Evolutionary conservation across 2,329 filamentous ascomycete species (phyloP), one percentile per base, ranked within the genome.

Genomic region (Colletotrichum orbiculare): DNA sequence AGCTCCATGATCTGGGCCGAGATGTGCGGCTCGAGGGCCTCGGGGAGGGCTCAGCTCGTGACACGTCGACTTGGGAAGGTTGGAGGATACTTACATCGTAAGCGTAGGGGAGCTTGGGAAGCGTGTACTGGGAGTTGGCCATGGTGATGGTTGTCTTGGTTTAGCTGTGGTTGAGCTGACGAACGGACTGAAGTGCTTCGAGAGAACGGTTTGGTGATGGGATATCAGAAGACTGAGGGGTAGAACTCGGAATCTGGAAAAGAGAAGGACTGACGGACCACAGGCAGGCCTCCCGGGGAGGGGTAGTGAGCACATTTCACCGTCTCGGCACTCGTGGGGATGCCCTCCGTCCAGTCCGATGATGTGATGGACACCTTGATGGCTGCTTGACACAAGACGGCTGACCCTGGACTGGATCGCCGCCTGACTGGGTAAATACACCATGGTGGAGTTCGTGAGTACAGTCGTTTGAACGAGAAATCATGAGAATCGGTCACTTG

Each of bases 1-100:
- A 94, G 85, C 77, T 91, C 87, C 91, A 94, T 94, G 77, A 93
- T 94, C 76, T 93, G 86, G 70, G 82, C 83, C 39, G 90, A 92
- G 80, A 94, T 93, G 79, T 88, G 85, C 9, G 90, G 90, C 76
- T 92, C 89, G 54, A 92, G 82, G 39, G 89, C 90, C 87, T 91
- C 15, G 8, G 38, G 15, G 42, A 52, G 39, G 53, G 52, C 17
- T 53, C 25, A 50, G 54, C 12, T 37, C 3, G 45, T 10, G 17
- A 15, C 12, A 11, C 6, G 9, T 5, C 11, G 13, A 25, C 1
- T 15, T 12, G 1, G 17, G 25, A 25, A 0, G 6, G 38, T 8
- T 6, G 12, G n/a, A 48, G 34, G 34, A 56, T 13, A 79, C 87
- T 77, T 77, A 91, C 90, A 85, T 92, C 79, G 75, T 92, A 92